phyloP scores from a whole-genome alignment of 202 grass and related monocot species.

The Carex arenaria region DNA sequence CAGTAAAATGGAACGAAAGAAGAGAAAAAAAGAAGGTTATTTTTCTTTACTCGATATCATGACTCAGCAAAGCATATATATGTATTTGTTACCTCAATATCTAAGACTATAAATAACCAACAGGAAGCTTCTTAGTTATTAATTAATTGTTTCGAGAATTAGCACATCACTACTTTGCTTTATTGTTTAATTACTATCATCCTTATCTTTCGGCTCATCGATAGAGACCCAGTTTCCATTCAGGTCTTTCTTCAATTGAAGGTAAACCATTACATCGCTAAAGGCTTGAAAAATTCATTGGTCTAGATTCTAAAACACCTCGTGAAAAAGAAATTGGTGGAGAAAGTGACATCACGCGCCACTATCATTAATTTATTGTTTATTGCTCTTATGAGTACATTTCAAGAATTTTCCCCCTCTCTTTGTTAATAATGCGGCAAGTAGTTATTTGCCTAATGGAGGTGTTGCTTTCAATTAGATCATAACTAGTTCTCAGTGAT shows the following conservation, averaged over 20 bases:
- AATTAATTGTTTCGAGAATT: neutral
- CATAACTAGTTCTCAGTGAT: conserved; percentile 48
- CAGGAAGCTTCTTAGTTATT: neutral
- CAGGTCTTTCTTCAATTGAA: conserved; percentile 9
- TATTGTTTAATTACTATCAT: conserved; percentile 20
- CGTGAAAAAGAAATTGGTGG: conserved; percentile 1
- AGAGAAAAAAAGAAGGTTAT: neutral
- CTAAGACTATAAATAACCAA: neutral
- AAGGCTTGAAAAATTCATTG: neutral
- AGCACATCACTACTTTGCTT: neutral
- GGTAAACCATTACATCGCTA: neutral
- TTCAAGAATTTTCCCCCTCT: neutral
- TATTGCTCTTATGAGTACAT: conserved; percentile 16
- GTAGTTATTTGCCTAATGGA: conserved; percentile 16
- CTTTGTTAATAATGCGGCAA: conserved; percentile 17
- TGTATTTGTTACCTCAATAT: neutral
- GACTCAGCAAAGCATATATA: neutral
- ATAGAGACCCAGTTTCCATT: neutral
- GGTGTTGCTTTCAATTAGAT: conserved; percentile 47
- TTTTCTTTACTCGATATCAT: neutral
- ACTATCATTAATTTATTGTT: conserved; percentile 3
- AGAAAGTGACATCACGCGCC: conserved; percentile 1
- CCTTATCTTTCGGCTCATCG: conserved; percentile 10
- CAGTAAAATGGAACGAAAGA: neutral
- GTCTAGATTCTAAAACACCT: neutral